These are phyloP conservation scores for Paramyrothecium roridum DNA, from an alignment of 2,329 filamentous ascomycete genomes.

Conservation along the genomic window DNA sequence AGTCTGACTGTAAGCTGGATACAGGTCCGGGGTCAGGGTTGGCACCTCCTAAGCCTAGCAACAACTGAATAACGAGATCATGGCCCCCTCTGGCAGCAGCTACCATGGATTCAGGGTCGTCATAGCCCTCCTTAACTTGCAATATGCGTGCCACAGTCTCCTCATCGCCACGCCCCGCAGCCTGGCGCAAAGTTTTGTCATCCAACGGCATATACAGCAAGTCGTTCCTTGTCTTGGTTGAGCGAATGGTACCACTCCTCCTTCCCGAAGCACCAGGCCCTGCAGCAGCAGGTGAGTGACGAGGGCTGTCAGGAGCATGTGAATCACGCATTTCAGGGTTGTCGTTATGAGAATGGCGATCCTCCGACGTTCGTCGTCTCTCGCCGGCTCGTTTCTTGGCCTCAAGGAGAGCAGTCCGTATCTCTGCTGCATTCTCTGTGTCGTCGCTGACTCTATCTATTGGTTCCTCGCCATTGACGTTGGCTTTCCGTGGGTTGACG, in stretches of 20 bases:
- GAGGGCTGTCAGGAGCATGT: slow-evolving; percentile 56
- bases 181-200: slow-evolving; percentile 57
- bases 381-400: slow-evolving; percentile 54
- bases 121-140: slow-evolving; percentile 56
- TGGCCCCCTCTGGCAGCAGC: slow-evolving; percentile 91
- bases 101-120: slow-evolving; percentile 84
- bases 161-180: slow-evolving; percentile 59
- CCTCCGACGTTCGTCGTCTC: slow-evolving; percentile 54
- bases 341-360: slow-evolving; percentile 47
- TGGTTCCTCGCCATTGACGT: slow-evolving; percentile 89
- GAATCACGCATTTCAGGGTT: slow-evolving; percentile 46
- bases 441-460: slow-evolving; percentile 78
- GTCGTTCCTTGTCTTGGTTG: slow-evolving; percentile 63
- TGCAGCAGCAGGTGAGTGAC: slow-evolving; percentile 48
- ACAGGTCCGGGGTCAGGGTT: slow-evolving; percentile 65
- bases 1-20: slow-evolving; percentile 55
- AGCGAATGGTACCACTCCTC: slow-evolving; percentile 52
- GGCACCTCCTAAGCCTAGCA: slow-evolving; percentile 63
- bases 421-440: slow-evolving; percentile 74
- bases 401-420: slow-evolving; percentile 64
- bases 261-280: slow-evolving; percentile 35
- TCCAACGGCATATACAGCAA: slow-evolving; percentile 61
- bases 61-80: slow-evolving; percentile 77
- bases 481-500: slow-evolving; percentile 87
- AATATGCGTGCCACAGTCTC: slow-evolving; percentile 60